Base-by-base conservation (phyloP, 768 basidiomycete species). In the Rhodotorula kratochvilovae region DNA sequence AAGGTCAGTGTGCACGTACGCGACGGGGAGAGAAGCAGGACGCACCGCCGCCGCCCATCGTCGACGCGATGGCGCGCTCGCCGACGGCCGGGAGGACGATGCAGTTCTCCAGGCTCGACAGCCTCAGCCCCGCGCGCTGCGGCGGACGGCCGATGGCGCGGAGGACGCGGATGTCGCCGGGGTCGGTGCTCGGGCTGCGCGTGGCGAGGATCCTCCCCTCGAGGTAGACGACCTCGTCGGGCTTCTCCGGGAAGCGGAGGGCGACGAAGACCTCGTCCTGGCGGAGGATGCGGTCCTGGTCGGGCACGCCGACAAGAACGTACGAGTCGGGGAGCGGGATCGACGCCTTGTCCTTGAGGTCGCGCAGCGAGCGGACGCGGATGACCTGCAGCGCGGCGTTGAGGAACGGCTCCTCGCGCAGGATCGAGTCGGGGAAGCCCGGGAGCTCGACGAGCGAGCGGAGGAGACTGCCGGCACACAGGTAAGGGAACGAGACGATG, bases 231-330 rank as follows among this genome's bases (percentile, higher is more conserved):
- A 87, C 86, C 45, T 85, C 78, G 83, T 82, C 29, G 0, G 63
- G 68, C 2, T 21, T 10, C 79, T 76, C 76, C 87, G 88, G 42
- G 88, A 50, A 43, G 19, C 68, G 63, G 11, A 76, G 36, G n/a
- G 62, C 55, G 33, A 59, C 62, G 65, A 86, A 91, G 10, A 92
- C 86, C 72, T 88, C n/a, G 33, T 63, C 48, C 36, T 31, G n/a
- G 10, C 23, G n/a, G 36, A 73, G 67, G 27, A 25, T 27, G 23
- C 19, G 80, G 5, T 85, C 86, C 80, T 92, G 90, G 75, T 94
- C 91, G 5, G 90, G 88, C 10, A 92, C 85, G 3, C 92, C 91
- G 21, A 92, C 89, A 3, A 93, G 83, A 33, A 87, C 82, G 69
- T 86, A 86, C 69, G 87, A 87, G 1, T 87, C 81, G 0, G 87